phyloP scores from a whole-genome alignment of 2,329 filamentous ascomycete species.

The Dactylellina sp. region DNA sequence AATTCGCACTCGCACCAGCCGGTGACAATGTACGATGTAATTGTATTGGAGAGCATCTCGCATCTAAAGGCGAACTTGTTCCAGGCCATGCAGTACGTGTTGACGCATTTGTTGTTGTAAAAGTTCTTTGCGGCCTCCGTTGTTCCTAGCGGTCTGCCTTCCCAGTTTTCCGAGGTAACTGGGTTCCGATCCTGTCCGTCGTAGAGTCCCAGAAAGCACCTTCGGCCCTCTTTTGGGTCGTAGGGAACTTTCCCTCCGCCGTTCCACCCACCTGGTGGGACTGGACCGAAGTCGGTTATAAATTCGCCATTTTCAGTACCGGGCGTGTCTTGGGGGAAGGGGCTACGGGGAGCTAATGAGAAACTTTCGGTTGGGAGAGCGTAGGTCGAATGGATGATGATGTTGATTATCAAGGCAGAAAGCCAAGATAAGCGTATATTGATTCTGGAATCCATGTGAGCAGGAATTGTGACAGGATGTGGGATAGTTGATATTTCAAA shows the following conservation, averaged over 20 bases:
- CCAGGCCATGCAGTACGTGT: neutral
- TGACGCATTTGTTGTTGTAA: constrained; percentile 5
- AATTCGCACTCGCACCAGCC: constrained; percentile 35
- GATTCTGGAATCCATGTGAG: too few relatives aligned
- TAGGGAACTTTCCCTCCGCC: neutral
- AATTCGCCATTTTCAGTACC: too few relatives aligned
- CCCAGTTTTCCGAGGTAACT: neutral
- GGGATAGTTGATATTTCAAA: too few relatives aligned
- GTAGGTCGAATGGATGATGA: too few relatives aligned
- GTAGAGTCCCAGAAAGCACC: neutral
- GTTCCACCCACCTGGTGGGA: neutral
- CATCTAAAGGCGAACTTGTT: neutral
- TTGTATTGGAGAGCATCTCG: neutral
- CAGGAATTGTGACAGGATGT: too few relatives aligned
- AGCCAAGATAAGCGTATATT: too few relatives aligned
- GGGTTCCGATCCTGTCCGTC: neutral
- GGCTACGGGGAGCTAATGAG: too few relatives aligned
- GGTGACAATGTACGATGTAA: constrained; percentile 15
- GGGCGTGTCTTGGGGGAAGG: too few relatives aligned
- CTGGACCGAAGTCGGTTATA: neutral
- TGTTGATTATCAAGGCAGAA: too few relatives aligned
- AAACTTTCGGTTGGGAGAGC: too few relatives aligned
- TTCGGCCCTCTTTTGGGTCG: neutral
- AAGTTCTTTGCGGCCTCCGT: neutral
- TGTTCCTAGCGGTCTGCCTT: neutral